phyloP scores from a whole-genome alignment of 257 asterid species.

The Capsicum rhomboideum region DNA sequence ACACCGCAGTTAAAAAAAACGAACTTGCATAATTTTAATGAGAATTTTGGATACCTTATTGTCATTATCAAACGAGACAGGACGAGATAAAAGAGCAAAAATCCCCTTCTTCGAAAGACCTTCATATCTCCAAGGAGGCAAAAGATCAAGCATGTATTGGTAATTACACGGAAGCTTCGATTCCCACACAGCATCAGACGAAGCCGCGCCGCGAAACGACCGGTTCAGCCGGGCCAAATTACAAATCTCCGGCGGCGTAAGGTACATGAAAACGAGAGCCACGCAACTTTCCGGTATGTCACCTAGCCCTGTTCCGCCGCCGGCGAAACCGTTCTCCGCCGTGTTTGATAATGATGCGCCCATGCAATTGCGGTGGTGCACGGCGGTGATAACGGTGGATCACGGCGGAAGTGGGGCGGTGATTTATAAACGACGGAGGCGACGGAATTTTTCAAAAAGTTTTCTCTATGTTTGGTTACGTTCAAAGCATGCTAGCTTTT shows the following conservation, averaged over 20 bases:
- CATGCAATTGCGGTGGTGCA: conserved; percentile 21
- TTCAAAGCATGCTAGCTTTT: background rate
- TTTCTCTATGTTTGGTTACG: background rate
- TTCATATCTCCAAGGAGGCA: conserved; percentile 33
- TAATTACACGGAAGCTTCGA: conserved; percentile 84
- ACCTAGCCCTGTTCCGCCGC: conserved; percentile 61
- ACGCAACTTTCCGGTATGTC: conserved; percentile 98
- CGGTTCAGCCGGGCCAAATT: conserved; percentile 90
- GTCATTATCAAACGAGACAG: conserved; percentile 62
- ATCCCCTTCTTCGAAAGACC: conserved; percentile 53
- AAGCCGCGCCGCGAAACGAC: conserved; percentile 93
- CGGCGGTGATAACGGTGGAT: no score
- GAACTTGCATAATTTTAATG: background rate
- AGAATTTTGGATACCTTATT: conserved; percentile 37
- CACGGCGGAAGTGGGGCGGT: no score
- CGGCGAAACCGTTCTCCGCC: conserved; percentile 53
- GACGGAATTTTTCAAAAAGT: background rate
- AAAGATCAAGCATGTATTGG: conserved; percentile 48
- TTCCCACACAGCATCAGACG: conserved; percentile 98
- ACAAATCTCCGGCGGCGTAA: conserved; percentile 95
- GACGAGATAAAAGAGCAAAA: conserved; percentile 73
- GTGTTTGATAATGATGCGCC: conserved; percentile 83
- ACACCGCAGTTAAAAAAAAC: no score
- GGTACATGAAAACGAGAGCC: conserved; percentile 74
- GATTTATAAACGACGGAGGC: no score